Percentiles rank a stretch among this genome's conserved stretches.
phyloP scores from a whole-genome alignment of 768 basidiomycete species.

The Termitomyces titanicus region DNA sequence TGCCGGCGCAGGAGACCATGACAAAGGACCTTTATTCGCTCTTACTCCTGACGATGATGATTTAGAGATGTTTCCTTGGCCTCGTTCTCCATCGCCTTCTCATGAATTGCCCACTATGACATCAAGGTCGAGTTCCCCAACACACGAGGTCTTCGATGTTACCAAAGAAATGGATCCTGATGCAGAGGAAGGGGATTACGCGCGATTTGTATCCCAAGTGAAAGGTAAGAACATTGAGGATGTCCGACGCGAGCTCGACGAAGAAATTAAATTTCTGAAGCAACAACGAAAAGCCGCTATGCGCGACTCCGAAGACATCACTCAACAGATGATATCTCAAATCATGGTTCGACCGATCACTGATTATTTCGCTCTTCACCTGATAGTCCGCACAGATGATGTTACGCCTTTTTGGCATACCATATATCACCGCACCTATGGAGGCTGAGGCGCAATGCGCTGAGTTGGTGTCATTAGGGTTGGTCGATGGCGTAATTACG shows the following conservation, averaged over 20 bases:
- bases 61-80: conserved; percentile 26
- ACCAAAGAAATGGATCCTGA: conserved; percentile 82
- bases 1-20: background rate
- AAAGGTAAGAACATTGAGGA: conserved; percentile 81
- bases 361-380: background rate
- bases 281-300: conserved; percentile 84
- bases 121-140: conserved; percentile 21
- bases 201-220: conserved; percentile 87
- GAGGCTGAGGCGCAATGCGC: conserved; percentile 99
- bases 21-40: conserved; percentile 16
- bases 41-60: conserved; percentile 11
- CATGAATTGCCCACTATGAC: conserved; percentile 15
- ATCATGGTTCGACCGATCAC: conserved; percentile 47
- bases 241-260: conserved; percentile 86
- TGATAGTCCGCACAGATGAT: conserved; percentile 57
- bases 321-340: conserved; percentile 91
- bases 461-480: conserved; percentile 74
- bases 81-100: conserved; percentile 30
- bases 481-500: conserved; percentile 97
- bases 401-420: conserved; percentile 92
- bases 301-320: conserved; percentile 93
- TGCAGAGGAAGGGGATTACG: conserved; percentile 86
- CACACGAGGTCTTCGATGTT: conserved; percentile 64
- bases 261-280: conserved; percentile 80
- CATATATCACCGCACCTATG: conserved; percentile 98